These are phyloP conservation scores for Blastocystis hominis DNA, from an alignment of 352 stramenopile genomes.

Conservation along the genomic window DNA sequence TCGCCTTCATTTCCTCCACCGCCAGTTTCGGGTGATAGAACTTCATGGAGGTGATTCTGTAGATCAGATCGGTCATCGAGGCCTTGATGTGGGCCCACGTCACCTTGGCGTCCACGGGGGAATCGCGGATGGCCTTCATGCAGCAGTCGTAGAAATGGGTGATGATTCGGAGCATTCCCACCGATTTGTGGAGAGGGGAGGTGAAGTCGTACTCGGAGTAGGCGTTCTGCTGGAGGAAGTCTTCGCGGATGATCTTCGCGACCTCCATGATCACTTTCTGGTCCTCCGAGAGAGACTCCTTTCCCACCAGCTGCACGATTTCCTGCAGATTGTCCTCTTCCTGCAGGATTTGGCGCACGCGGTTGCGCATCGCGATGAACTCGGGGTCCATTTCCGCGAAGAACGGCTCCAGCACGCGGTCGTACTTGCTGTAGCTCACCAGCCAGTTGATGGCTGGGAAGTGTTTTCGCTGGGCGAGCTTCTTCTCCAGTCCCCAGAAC, in stretches of 20 bases:
- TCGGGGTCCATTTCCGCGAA: slow-evolving; percentile 91
- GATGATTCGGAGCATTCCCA: slow-evolving; percentile 82
- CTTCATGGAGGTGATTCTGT: not conserved
- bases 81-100: slow-evolving; percentile 97
- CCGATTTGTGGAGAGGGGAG: slow-evolving; percentile 89
- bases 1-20: not conserved
- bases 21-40: not conserved
- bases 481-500: slow-evolving; percentile 99
- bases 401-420: slow-evolving; percentile 95
- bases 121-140: slow-evolving; percentile 95
- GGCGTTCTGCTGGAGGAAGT: slow-evolving; percentile 98
- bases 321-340: slow-evolving; percentile 82
- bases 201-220: slow-evolving; percentile 99
- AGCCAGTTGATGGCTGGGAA: slow-evolving; percentile 99
- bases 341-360: slow-evolving; percentile 72
- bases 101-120: slow-evolving; percentile 76
- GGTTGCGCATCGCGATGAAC: slow-evolving; percentile 89
- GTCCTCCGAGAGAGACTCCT: slow-evolving; percentile 68
- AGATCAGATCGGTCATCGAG: slow-evolving; percentile 73
- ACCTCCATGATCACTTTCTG: slow-evolving; percentile 99
- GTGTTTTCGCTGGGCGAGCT: slow-evolving; percentile 98
- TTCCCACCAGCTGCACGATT: slow-evolving; percentile 97
- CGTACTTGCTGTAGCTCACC: slow-evolving; percentile 99
- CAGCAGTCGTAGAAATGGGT: slow-evolving; percentile 95
- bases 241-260: slow-evolving; percentile 96